Evolutionary conservation across 2,329 filamentous ascomycete species (phyloP).

Genomic region (Kalaharituber pfeilii): DNA sequence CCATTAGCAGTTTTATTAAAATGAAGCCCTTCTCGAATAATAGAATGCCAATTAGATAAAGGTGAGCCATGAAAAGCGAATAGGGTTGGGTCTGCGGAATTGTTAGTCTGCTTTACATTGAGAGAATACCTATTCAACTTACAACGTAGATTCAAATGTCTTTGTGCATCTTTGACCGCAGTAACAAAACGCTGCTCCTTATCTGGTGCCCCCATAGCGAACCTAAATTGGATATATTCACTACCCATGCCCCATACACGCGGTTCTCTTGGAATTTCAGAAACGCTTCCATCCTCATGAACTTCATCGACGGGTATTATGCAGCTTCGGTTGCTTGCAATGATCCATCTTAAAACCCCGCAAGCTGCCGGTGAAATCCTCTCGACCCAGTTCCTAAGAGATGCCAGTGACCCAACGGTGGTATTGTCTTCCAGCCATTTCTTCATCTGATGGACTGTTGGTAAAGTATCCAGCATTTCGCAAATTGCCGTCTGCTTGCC

Average conservation of each 20-base stretch:
- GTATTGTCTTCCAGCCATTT: slow-evolving; percentile 29
- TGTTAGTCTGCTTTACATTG: neutral
- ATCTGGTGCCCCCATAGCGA: slow-evolving; percentile 74
- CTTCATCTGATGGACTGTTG: slow-evolving; percentile 42
- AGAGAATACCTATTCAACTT: too few species aligned
- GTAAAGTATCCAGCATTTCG: slow-evolving; percentile 40
- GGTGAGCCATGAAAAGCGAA: slow-evolving; percentile 77
- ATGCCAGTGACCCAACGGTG: slow-evolving; percentile 17
- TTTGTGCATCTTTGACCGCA: slow-evolving; percentile 34
- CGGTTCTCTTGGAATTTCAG: slow-evolving; percentile 27
- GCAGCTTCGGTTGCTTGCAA: slow-evolving; percentile 75
- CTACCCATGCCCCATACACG: slow-evolving; percentile 45
- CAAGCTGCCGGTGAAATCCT: slow-evolving; percentile 48
- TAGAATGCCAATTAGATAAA: slow-evolving; percentile 72
- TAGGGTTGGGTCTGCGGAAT: slow-evolving; percentile 44
- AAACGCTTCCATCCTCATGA: slow-evolving; percentile 8
- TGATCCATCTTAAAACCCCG: slow-evolving; percentile 64
- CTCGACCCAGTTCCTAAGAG: slow-evolving; percentile 35
- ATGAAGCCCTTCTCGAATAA: slow-evolving; percentile 65
- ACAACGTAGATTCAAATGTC: too few species aligned
- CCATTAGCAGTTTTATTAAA: slow-evolving; percentile 47
- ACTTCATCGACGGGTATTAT: slow-evolving; percentile 50
- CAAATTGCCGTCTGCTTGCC: slow-evolving; percentile 37
- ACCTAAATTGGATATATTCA: slow-evolving; percentile 66
- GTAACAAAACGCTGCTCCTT: slow-evolving; percentile 61